These are phyloP conservation scores for Ogataea parapolymorpha DNA, from an alignment of 805 yeast species.

Conservation along the genomic window DNA sequence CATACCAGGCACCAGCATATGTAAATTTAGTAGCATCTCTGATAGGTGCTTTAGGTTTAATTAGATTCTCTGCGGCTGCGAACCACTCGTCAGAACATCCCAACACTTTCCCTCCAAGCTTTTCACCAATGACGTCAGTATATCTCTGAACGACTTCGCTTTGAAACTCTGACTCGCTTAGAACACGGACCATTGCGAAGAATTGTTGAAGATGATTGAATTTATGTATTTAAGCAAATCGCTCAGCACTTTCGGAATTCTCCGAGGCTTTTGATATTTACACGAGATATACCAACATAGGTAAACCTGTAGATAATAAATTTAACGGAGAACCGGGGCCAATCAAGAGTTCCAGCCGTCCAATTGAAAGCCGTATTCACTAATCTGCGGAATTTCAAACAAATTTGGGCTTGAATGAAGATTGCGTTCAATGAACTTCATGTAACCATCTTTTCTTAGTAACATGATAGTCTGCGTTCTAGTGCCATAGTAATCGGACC, in stretches of 20 bases:
- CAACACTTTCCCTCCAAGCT: constrained; percentile 74
- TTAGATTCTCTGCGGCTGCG: constrained; percentile 85
- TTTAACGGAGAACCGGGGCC: background rate
- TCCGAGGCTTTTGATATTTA: constrained; percentile 6
- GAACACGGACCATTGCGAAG: constrained; percentile 10
- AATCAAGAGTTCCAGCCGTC: constrained; percentile 11
- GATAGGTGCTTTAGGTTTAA: constrained; percentile 76
- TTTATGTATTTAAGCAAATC: background rate
- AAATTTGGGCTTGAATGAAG: constrained; percentile 48
- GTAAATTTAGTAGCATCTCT: constrained; percentile 78
- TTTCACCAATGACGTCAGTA: constrained; percentile 77
- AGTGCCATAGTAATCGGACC: constrained; percentile 67
- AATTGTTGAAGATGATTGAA: no score
- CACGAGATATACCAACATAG: constrained; percentile 11
- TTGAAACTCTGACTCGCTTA: constrained; percentile 41
- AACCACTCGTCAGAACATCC: constrained; percentile 88
- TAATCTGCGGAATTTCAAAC: constrained; percentile 20
- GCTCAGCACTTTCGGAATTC: constrained; percentile 9
- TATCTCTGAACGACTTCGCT: constrained; percentile 46
- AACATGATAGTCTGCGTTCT: constrained; percentile 79
- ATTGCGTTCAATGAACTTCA: constrained; percentile 61
- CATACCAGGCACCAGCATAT: constrained; percentile 94
- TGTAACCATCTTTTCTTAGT: constrained; percentile 45
- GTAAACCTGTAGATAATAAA: constrained; percentile 13
- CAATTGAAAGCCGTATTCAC: constrained; percentile 18